Conservation (phyloP, 202 grass and related monocot species). For the Setaria viridis region DNA sequence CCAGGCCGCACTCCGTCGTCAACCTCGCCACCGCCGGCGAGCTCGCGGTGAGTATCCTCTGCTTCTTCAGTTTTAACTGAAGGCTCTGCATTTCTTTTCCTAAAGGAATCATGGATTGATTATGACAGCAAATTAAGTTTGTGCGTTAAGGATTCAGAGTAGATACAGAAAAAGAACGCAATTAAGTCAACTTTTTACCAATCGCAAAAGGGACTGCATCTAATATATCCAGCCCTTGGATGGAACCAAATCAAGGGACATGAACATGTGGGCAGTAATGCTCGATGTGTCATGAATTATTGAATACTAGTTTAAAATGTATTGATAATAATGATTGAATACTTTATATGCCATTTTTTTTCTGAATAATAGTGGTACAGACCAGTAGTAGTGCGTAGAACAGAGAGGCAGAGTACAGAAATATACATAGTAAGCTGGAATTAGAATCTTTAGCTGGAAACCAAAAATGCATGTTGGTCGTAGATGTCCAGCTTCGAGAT, state of each 20-base stretch:
- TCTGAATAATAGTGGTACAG: conserved; percentile 2
- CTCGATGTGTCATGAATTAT: neutral
- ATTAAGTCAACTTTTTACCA: neutral
- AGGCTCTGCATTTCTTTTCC: neutral
- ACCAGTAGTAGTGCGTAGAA: neutral
- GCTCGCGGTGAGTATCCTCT: conserved; percentile 65
- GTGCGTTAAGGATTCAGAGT: neutral
- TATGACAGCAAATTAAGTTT: neutral
- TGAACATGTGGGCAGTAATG: neutral
- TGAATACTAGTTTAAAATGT: neutral
- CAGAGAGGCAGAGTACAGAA: neutral
- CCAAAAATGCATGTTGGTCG: neutral
- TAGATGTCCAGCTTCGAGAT: no score
- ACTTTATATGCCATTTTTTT: neutral
- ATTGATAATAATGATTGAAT: neutral
- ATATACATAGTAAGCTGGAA: neutral
- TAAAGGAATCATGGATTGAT: neutral
- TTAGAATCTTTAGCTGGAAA: neutral
- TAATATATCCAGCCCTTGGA: neutral
- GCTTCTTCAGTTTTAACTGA: neutral
- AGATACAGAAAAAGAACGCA: neutral
- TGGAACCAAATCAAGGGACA: neutral
- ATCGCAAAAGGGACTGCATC: neutral
- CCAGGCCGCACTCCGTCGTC: conserved; percentile 67
- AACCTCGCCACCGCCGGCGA: conserved; percentile 81